A percentile compares a stretch with the other conserved stretches of the same genome.
Conservation (phyloP, 2,329 filamentous ascomycete genomes). For the Fusarium citri region DNA sequence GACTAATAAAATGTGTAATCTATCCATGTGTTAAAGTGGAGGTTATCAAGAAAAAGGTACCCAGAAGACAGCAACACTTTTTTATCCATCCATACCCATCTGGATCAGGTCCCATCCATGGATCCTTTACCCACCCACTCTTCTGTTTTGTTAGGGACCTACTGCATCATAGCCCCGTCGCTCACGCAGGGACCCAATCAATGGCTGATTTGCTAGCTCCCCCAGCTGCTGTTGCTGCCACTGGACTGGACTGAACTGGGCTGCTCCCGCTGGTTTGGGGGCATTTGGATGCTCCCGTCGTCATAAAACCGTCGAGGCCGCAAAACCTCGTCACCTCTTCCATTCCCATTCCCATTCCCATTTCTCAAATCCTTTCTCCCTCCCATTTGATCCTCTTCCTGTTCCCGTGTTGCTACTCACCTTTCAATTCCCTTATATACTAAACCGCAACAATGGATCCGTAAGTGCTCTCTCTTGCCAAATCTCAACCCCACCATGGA, state of each 20-base stretch:
- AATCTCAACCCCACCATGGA: slow-evolving; percentile 43
- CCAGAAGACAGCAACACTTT: not conserved
- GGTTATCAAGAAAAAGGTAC: slow-evolving; percentile 7
- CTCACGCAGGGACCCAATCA: slow-evolving; percentile 37
- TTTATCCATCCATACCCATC: not conserved
- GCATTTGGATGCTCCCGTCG: slow-evolving; percentile 41
- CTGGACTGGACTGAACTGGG: not conserved
- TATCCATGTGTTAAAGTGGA: slow-evolving; percentile 17
- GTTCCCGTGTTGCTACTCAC: slow-evolving; percentile 13
- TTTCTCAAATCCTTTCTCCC: slow-evolving; percentile 34
- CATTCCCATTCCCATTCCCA: slow-evolving; percentile 14
- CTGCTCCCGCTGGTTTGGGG: slow-evolving; percentile 10
- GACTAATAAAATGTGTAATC: not conserved
- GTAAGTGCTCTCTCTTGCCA: slow-evolving; percentile 41
- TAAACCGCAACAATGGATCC: slow-evolving; percentile 43
- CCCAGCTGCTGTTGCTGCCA: slow-evolving; percentile 16
- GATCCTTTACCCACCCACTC: slow-evolving; percentile 33
- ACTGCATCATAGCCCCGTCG: slow-evolving; percentile 48
- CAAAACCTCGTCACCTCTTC: slow-evolving; percentile 41
- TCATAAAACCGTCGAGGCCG: slow-evolving; percentile 48
- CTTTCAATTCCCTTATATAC: slow-evolving; percentile 23
- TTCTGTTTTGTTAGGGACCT: slow-evolving; percentile 25
- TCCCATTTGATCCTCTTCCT: slow-evolving; percentile 18
- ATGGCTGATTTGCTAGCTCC: slow-evolving; percentile 41
- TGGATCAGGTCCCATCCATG: slow-evolving; percentile 1